These are phyloP conservation scores for Hyaloscypha hepaticicola DNA, from an alignment of 495 filamentous ascomycete species.

Conservation along the genomic window DNA sequence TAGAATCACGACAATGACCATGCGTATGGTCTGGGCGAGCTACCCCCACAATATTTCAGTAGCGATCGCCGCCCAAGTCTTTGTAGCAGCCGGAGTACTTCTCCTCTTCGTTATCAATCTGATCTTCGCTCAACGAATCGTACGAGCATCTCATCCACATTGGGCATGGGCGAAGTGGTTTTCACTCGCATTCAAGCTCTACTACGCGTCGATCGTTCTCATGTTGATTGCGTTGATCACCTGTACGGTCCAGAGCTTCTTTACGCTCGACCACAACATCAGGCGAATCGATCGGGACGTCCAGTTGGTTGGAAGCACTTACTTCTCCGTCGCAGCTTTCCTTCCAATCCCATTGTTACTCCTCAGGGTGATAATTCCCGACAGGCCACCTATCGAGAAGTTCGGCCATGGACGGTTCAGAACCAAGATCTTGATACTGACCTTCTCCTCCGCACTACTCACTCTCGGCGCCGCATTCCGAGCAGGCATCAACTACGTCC, in stretches of 20 bases:
- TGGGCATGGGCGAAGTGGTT: slow-evolving; percentile 63
- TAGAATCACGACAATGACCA: slow-evolving; percentile 58
- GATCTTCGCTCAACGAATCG: slow-evolving; percentile 72
- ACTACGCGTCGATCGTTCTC: slow-evolving; percentile 61
- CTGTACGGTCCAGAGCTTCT: slow-evolving; percentile 61
- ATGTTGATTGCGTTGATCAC: slow-evolving; percentile 70
- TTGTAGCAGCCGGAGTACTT: slow-evolving; percentile 74
- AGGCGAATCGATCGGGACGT: slow-evolving; percentile 56
- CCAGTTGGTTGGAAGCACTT: slow-evolving; percentile 65
- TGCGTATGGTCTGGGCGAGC: slow-evolving; percentile 62
- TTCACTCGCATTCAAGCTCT: slow-evolving; percentile 47
- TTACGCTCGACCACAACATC: slow-evolving; percentile 55
- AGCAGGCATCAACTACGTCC: slow-evolving; percentile 54
- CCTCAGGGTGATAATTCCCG: slow-evolving; percentile 52
- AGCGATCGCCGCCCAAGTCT: slow-evolving; percentile 69
- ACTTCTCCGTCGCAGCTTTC: slow-evolving; percentile 69
- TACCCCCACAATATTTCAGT: slow-evolving; percentile 48
- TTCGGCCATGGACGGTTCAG: slow-evolving; percentile 70
- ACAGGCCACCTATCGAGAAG: slow-evolving; percentile 52
- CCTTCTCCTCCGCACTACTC: slow-evolving; percentile 53
- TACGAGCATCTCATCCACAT: slow-evolving; percentile 69
- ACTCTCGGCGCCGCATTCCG: slow-evolving; percentile 72
- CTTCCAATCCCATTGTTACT: slow-evolving; percentile 66
- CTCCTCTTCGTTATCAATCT: slow-evolving; percentile 82
- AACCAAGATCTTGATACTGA: slow-evolving; percentile 63